Base-by-base conservation (phyloP, 2,329 filamentous ascomycete species). In the Alternaria triticina region DNA sequence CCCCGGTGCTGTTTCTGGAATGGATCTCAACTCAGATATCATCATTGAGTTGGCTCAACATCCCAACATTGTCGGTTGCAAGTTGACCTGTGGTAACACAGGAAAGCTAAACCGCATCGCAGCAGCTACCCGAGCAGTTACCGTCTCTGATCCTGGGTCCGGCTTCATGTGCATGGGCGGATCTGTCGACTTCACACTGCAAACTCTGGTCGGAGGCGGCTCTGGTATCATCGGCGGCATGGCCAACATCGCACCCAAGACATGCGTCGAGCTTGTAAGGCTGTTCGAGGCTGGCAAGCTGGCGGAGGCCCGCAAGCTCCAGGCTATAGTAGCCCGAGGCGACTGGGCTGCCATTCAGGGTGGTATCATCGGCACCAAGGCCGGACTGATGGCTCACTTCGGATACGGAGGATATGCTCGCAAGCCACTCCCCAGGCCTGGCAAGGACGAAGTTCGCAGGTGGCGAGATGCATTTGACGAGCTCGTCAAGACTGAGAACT, bases 141-240 rank as follows among this genome's bases (percentile, higher is more conserved):
- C 79, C 3, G 69, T 76, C 9, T 76, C 71, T 8, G 75, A 78
- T 36, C 71, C 77, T 17, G 80, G 79, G n/a, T 81, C 78, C 77
- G 86, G 81, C 13, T 93, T 93, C 82, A 84, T 91, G 75, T 90
- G 90, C 62, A 87, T 91, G 71, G 91, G 90, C 45, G 91, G 91
- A 59, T 90, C 88, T 52, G 90, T 90, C 56, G 91, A 94, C 80
- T 93, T 93, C 78, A 90, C 88, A 12, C 80, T 93, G 12, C 91
- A 92, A 77, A 89, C 89, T 1, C 79, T 92, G 43, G 84, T 91
- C 46, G 90, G 88, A 5, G 91, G 91, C 23, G 91, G 89, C 4
- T 87, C 90, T 61, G 91, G 91, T 33, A 86, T 91, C 72, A 90
- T 94, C 66, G 89, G 88, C 13, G 91, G 91, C 12, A 83, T 91